phyloP scores from a whole-genome alignment of 345 rosid species.

The Syzygium grande region DNA sequence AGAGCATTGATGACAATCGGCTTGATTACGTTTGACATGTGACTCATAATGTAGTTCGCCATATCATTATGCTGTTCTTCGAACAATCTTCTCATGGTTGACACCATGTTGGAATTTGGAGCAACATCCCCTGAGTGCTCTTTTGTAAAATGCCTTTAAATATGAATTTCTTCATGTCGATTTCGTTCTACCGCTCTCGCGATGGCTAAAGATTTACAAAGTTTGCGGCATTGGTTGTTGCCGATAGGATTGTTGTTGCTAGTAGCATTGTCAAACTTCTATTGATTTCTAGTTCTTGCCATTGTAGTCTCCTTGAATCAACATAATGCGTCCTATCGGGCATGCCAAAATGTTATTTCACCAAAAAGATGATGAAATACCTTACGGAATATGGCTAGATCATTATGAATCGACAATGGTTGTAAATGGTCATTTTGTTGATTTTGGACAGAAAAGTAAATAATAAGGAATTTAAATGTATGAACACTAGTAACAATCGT shows the following conservation, averaged over 20 bases:
- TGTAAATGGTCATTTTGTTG: not conserved
- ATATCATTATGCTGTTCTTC: not conserved
- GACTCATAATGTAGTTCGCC: not conserved
- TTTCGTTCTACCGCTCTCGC: not conserved
- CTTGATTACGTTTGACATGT: not conserved
- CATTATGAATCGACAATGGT: not conserved
- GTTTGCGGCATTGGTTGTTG: not conserved
- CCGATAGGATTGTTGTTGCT: not conserved
- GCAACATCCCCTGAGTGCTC: not conserved
- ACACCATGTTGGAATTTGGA: not conserved
- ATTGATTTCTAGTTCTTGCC: not conserved
- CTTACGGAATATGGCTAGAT: not conserved
- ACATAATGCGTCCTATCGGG: not conserved
- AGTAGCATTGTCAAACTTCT: not conserved
- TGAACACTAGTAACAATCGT: not conserved
- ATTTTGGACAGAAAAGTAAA: not conserved
- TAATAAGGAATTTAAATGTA: not conserved
- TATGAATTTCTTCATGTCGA: not conserved
- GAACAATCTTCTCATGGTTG: not conserved
- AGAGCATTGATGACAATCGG: not conserved
- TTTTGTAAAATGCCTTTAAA: not conserved
- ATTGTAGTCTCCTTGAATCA: not conserved
- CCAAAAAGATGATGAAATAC: not conserved
- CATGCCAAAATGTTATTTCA: not conserved
- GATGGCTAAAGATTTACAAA: not conserved